Base-by-base conservation (phyloP, 2,329 filamentous ascomycete genomes). In the Onygenales sp. region DNA sequence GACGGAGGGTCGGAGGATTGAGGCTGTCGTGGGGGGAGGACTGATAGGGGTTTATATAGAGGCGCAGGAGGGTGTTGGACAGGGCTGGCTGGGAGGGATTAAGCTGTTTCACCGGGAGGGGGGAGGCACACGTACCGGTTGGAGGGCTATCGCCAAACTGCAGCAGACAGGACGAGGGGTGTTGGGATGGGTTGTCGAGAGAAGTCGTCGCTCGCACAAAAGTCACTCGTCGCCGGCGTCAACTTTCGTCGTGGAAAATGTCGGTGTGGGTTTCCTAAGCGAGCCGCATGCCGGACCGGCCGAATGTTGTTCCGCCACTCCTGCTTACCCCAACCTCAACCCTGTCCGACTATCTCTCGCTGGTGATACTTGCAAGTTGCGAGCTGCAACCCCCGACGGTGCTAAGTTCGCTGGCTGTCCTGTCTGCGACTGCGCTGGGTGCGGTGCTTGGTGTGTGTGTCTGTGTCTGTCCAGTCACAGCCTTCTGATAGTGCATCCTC, bases 81-180 rank as follows among this genome's bases (percentile, higher is more conserved):
- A 36, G 38, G 45, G 50, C 36, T n/a, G 11, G 41, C 47, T 21
- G 43, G 43, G 36, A 42, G 33, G 32, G 49, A 32, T 38, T 38
- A 35, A 48, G 13, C 32, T 31, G 51, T 43, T 39, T 35, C 51
- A 54, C 11, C 39, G 45, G 43, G 32, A 42, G 38, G 27, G 36
- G 53, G 49, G 47, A 58, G 55, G 43, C 48, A 50, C 50, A 51
- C 57, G 59, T 64, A 69, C 67, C 62, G 70, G 70, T 64, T 36
- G 17, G 43, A 45, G 50, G 39, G 46, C 32, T 49, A 36, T 41
- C 13, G 35, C 46, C 46, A 49, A 36, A 41, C 38, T 13, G 46
- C 46, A 49, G 36, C 46, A 31, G 35, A 36, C 36, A 39, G 13
- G 36, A 39, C 17, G 14, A 21, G 46, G 36, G 46, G 35, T 41